These are phyloP conservation scores for Ustilago crameri DNA, from an alignment of 1,284 basidiomycete species.

Conservation along the genomic window DNA sequence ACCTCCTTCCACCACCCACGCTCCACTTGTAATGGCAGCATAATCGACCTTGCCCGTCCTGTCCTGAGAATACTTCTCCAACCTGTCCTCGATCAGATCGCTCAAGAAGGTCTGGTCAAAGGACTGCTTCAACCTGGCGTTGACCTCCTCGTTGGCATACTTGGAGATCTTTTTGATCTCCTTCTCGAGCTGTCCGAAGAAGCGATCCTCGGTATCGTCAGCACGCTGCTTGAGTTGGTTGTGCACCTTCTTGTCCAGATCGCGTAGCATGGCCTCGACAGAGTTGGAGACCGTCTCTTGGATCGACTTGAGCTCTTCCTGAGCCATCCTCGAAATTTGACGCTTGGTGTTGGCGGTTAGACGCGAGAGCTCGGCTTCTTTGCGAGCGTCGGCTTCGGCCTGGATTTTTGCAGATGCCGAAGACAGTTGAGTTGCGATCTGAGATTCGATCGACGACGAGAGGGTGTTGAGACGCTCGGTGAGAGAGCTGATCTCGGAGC, in stretches of 20 bases:
- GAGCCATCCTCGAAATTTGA: conserved; percentile 32
- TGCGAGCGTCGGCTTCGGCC: conserved; percentile 24
- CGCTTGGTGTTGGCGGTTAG: conserved; percentile 36
- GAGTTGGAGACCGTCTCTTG: conserved; percentile 34
- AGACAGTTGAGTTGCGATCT: conserved; percentile 22
- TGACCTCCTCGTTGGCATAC: conserved; percentile 47
- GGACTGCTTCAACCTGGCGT: conserved; percentile 29
- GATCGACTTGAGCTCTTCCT: conserved; percentile 37
- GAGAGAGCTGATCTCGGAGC: conserved; percentile 25
- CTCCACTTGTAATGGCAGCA: conserved; percentile 33
- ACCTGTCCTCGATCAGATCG: conserved; percentile 19
- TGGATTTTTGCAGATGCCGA: conserved; percentile 29
- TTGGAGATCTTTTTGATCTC: conserved; percentile 26
- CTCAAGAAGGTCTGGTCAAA: conserved; percentile 42
- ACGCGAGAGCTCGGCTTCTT: conserved; percentile 24
- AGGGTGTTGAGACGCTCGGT: conserved; percentile 27
- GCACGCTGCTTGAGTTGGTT: conserved; percentile 35
- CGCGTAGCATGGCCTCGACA: conserved; percentile 43
- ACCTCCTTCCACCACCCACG: conserved; percentile 23
- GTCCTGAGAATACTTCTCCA: conserved; percentile 35
- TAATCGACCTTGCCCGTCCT: conserved; percentile 36
- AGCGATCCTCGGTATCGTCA: conserved; percentile 41
- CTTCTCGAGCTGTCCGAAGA: conserved; percentile 27
- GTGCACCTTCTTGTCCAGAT: conserved; percentile 34
- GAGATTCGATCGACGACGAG: conserved; percentile 28